Percentiles rank a stretch among this genome's conserved stretches.
Conservation (phyloP, 768 basidiomycete species). For the Boletus tomentosulus region DNA sequence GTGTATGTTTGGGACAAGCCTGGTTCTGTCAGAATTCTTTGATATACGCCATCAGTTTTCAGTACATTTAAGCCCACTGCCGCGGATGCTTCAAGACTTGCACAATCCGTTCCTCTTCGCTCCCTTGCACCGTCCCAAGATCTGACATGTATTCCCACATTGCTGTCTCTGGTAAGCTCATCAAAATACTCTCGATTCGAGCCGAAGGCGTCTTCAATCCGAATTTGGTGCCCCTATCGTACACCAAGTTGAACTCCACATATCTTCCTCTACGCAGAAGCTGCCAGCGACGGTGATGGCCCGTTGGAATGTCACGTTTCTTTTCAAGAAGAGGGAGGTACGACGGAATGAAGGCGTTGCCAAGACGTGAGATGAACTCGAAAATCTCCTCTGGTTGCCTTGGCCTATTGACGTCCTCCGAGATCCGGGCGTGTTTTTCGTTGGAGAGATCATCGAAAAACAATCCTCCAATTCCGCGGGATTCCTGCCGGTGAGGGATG, state of each 20-base stretch:
- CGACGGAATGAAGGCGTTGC: conserved; percentile 81
- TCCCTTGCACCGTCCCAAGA: conserved; percentile 56
- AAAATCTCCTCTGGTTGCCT: conserved; percentile 68
- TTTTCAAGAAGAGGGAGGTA: conserved; percentile 81
- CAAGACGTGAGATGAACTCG: conserved; percentile 63
- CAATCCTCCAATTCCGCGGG: conserved; percentile 87
- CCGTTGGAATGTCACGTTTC: conserved; percentile 56
- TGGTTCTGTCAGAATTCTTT: background rate
- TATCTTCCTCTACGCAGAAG: conserved; percentile 86
- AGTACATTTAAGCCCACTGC: conserved; percentile 49
- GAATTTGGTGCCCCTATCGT: conserved; percentile 86
- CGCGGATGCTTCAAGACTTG: conserved; percentile 57
- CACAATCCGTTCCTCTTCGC: conserved; percentile 63
- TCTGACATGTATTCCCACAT: conserved; percentile 89
- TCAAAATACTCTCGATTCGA: conserved; percentile 84
- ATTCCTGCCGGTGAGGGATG: conserved; percentile 82
- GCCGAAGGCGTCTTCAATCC: conserved; percentile 82
- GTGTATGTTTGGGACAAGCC: background rate
- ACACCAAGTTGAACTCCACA: conserved; percentile 91
- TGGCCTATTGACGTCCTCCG: conserved; percentile 44
- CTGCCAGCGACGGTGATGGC: conserved; percentile 85
- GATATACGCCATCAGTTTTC: background rate
- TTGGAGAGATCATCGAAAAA: conserved; percentile 93
- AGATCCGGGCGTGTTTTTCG: conserved; percentile 60
- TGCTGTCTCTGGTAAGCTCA: conserved; percentile 84